Base-by-base conservation (phyloP, 1,284 basidiomycete species). In the Trametes polyzona region DNA sequence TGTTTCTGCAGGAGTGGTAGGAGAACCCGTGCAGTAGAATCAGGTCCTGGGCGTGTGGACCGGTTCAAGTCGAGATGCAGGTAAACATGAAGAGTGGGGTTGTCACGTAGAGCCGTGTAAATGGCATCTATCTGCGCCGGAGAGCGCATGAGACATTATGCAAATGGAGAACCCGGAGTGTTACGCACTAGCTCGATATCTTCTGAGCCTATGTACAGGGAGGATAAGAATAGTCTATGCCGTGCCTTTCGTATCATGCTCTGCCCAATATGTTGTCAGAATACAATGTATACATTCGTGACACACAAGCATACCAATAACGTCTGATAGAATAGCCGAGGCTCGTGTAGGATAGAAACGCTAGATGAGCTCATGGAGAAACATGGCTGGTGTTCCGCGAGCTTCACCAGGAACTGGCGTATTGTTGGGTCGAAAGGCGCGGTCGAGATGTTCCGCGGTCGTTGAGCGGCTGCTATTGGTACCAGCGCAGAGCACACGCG, bases 11-110 rank as follows among this genome's bases (percentile, higher is more conserved):
- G 70, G 4, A 98, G 79, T 8, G 93, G 88, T 9, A 88, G 75
- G 4, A 97, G 79, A 17, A 93, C 75, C 51, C 83, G 84, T 1
- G 88, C 87, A 0, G 95, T 92, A 0, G 93, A 88, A 21, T 83
- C 80, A 3, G 82, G 74, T 27, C 92, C 92, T 10, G 90, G 89
- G 5, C 96, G 86, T 8, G 96, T 99, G 1, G 93, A 93, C 37
- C 96, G 88, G 68, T 98, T 92, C 57, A 93, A 83, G 75, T 99
- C 97, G 57, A 96, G 82, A 35, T 93, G 81, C 51, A 99, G 76
- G 44, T 89, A 79, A 14, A 96, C 76, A 24, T 85, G 81, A 1
- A 99, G 79, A 2, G 77, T 64, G 0, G 83, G 82, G 57, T 88
- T 91, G 2, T 72, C 68, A 35, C 72, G 71, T 3, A 98, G 78